Percentiles rank a stretch among this genome's conserved stretches.
phyloP scores from a whole-genome alignment of 2,329 filamentous ascomycete genomes.

The Alternaria gaisen region DNA sequence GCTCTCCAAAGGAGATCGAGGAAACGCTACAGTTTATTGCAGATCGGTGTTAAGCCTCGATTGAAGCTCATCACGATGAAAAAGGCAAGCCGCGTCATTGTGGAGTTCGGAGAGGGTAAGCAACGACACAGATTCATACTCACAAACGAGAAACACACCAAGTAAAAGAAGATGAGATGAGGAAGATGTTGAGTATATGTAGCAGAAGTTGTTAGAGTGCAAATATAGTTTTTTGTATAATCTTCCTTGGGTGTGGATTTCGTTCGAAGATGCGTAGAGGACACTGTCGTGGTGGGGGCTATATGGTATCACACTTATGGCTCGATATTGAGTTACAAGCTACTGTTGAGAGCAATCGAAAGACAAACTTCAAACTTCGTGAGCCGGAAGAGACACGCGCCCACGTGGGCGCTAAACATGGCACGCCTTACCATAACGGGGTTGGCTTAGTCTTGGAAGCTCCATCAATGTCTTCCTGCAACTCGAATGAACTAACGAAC shows the following conservation, averaged over 20 bases:
- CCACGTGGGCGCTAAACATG: slow-evolving; percentile 3
- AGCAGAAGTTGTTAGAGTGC: neutral
- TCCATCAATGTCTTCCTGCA: neutral
- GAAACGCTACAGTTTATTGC: neutral
- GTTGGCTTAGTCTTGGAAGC: neutral
- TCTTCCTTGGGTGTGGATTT: neutral
- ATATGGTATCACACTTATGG: neutral
- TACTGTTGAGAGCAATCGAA: neutral
- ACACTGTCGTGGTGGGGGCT: neutral
- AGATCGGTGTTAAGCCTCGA: neutral
- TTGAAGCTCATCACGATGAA: too few relatives aligned
- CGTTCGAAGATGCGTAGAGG: neutral
- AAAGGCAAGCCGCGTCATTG: neutral
- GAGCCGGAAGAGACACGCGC: neutral
- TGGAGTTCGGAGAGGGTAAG: neutral
- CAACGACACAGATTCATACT: neutral
- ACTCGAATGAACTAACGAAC: neutral
- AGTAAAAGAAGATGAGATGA: neutral
- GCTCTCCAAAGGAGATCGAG: neutral
- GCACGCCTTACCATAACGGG: neutral
- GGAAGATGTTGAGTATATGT: neutral
- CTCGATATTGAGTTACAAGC: neutral
- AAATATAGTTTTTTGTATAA: neutral
- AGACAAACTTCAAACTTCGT: neutral
- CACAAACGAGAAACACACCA: neutral